Percentiles rank a stretch among this genome's conserved stretches.
phyloP scores from a whole-genome alignment of 176 grass and related monocot species.

The Dendrocalamus sinicus region DNA sequence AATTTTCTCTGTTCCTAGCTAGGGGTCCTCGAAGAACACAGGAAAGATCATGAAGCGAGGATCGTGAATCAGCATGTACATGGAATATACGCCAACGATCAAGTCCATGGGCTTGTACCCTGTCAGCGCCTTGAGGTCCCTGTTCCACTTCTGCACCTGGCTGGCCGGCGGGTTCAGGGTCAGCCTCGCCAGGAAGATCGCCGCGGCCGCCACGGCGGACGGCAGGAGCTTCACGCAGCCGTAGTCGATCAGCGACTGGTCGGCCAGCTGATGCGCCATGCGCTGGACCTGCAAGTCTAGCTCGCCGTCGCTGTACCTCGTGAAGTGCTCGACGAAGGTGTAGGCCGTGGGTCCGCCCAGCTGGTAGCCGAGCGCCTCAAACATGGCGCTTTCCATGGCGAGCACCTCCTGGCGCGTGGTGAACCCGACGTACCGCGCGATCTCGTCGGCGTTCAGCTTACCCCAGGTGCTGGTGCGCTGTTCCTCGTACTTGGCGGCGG shows the following conservation, averaged over 20 bases:
- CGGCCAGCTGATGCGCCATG: constrained; percentile 4
- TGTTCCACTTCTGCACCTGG: background rate
- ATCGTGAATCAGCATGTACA: background rate
- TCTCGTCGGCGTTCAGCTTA: background rate
- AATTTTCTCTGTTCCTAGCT: background rate
- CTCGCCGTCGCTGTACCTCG: background rate
- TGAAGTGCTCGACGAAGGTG: constrained; percentile 51
- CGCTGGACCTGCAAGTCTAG: background rate
- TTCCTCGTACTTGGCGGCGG: constrained; percentile 52
- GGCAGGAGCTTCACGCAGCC: constrained; percentile 6
- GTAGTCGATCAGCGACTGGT: constrained; percentile 14
- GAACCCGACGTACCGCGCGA: background rate
- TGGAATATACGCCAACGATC: background rate
- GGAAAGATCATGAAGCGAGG: background rate
- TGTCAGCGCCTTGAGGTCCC: constrained; percentile 13
- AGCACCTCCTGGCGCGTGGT: background rate
- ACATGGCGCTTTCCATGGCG: constrained; percentile 17
- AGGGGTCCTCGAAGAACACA: background rate
- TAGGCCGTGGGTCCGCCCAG: constrained; percentile 37
- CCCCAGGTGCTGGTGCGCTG: background rate
- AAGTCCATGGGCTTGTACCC: constrained; percentile 39
- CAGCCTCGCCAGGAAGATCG: constrained; percentile 40
- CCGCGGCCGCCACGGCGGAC: constrained; percentile 39
- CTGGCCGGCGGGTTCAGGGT: background rate
- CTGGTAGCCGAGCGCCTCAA: constrained; percentile 31